Conservation (phyloP, 192 early-diverging fungal genomes). For the Mortierella claussenii region DNA sequence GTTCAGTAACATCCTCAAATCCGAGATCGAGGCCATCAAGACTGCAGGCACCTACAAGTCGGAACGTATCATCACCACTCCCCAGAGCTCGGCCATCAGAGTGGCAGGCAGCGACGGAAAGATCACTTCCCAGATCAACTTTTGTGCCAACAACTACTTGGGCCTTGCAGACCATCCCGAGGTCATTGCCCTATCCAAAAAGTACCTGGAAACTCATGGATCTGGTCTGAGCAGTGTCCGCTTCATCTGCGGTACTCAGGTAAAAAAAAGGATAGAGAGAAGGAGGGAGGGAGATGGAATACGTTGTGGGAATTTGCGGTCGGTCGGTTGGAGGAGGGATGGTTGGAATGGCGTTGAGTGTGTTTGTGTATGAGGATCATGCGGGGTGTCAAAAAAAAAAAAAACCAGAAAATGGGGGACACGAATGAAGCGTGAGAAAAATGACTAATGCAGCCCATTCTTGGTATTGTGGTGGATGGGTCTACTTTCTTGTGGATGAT, state of each 20-base stretch:
- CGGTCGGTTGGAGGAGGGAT: too few relatives aligned
- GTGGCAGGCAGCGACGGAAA: constrained; percentile 54
- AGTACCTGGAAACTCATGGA: constrained; percentile 67
- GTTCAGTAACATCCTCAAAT: constrained; percentile 41
- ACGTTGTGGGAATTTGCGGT: not conserved
- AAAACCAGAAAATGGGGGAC: not conserved
- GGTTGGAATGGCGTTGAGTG: too few relatives aligned
- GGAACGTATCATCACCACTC: constrained; percentile 69
- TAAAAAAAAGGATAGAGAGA: constrained; percentile 5
- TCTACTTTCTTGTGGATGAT: too few relatives aligned
- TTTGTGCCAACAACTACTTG: constrained; percentile 81
- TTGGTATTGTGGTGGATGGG: too few relatives aligned
- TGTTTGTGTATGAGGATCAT: too few relatives aligned
- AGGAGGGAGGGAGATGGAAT: not conserved
- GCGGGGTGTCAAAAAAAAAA: constrained; percentile 4
- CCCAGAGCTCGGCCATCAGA: constrained; percentile 63
- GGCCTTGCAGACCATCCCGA: constrained; percentile 67
- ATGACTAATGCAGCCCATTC: too few relatives aligned
- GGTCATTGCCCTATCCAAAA: constrained; percentile 62
- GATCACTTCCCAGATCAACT: constrained; percentile 60
- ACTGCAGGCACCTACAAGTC: constrained; percentile 73
- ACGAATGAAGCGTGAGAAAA: constrained; percentile 10
- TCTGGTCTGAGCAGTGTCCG: constrained; percentile 74
- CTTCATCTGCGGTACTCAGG: constrained; percentile 79
- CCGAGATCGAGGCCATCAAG: constrained; percentile 64